Conservation (phyloP, 306 rosid species). For the Vachellia pachyceras region DNA sequence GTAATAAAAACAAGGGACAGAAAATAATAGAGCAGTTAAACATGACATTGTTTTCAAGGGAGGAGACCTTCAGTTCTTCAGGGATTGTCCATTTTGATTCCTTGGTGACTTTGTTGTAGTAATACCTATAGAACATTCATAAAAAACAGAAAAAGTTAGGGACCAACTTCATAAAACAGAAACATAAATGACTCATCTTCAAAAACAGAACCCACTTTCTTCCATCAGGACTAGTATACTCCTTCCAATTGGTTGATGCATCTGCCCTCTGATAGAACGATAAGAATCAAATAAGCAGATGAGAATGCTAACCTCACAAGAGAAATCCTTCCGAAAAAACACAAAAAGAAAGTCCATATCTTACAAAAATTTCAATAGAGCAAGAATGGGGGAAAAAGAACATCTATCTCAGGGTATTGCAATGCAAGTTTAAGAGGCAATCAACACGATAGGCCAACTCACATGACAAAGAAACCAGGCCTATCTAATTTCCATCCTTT, state of each 20-base stretch:
- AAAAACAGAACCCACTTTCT: conserved; percentile 67
- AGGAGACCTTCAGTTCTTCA: conserved; percentile 81
- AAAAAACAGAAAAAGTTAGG: conserved; percentile 27
- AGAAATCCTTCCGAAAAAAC: conserved; percentile 31
- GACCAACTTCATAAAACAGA: conserved; percentile 31
- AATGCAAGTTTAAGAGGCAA: conserved; percentile 33
- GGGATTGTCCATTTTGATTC: conserved; percentile 95
- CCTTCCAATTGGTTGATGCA: conserved; percentile 96
- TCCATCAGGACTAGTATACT: conserved; percentile 87
- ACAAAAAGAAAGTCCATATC: conserved; percentile 24
- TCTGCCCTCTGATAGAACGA: conserved; percentile 79
- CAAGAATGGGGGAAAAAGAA: conserved; percentile 36
- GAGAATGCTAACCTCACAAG: conserved; percentile 29
- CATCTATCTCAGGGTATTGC: conserved; percentile 35
- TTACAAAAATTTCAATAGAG: conserved; percentile 12
- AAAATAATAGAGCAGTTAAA: conserved; percentile 20
- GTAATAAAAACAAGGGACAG: conserved; percentile 3
- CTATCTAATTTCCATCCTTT: conserved; percentile 12
- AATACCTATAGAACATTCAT: conserved; percentile 71
- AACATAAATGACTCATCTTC: conserved; percentile 12
- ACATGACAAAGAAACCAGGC: conserved; percentile 27
- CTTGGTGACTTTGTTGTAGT: conserved; percentile 76
- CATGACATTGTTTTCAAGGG: conserved; percentile 18
- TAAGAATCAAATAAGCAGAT: conserved; percentile 44
- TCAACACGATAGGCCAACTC: conserved; percentile 30